Evolutionary conservation across 805 yeast species (phyloP).

Genomic region (Candida namnaoensis): DNA sequence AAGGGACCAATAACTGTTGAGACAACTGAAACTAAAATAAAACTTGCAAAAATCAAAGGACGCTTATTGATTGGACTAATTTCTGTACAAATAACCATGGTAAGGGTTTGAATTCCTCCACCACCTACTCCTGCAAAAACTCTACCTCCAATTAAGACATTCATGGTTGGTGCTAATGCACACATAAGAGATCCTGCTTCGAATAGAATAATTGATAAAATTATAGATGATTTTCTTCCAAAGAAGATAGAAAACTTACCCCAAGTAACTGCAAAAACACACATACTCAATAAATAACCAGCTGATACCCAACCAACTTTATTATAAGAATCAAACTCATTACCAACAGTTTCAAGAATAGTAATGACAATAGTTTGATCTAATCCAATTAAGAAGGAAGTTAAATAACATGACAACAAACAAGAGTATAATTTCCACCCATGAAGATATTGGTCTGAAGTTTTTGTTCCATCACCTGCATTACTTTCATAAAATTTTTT

Average conservation of each 20-base stretch:
- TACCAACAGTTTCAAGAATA: conserved; percentile 38
- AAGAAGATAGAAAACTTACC: conserved; percentile 47
- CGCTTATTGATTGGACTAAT: conserved; percentile 24
- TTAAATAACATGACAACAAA: conserved; percentile 13
- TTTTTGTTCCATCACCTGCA: conserved; percentile 17
- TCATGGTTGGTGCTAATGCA: conserved; percentile 47
- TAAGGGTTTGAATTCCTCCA: conserved; percentile 54
- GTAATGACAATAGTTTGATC: conserved; percentile 56
- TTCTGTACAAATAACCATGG: conserved; percentile 49
- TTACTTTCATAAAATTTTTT: conserved; percentile 11
- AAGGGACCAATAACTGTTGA: conserved; percentile 55
- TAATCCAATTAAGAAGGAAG: conserved; percentile 32
- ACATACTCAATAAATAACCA: conserved; percentile 46
- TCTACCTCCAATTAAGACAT: conserved; percentile 62
- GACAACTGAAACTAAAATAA: conserved; percentile 30
- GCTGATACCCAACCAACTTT: conserved; percentile 53
- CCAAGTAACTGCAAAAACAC: conserved; percentile 45
- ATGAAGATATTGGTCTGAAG: conserved; percentile 9
- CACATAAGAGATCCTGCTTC: conserved; percentile 54
- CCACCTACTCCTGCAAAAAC: conserved; percentile 67
- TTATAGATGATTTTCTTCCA: conserved; percentile 45
- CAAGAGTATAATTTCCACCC: conserved; percentile 2
- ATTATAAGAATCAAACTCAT: conserved; percentile 37
- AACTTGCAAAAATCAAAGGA: conserved; percentile 12
- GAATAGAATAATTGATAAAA: conserved; percentile 42